phyloP scores from a whole-genome alignment of 73 alveolate genomes.

The Paramecium tetraurelia region DNA sequence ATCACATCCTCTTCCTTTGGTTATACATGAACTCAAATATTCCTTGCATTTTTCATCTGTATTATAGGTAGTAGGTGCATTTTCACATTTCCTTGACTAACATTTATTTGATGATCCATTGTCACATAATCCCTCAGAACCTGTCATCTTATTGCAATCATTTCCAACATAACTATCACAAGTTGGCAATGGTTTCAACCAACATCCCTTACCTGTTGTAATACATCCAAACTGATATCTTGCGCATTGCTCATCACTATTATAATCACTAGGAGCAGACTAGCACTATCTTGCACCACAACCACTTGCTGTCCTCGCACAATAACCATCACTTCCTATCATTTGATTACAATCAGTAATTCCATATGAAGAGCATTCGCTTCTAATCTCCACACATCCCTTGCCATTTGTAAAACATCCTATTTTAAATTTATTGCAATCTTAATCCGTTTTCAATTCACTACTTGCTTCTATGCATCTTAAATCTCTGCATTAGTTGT shows the following conservation, averaged over 20 bases:
- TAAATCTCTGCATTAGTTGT: background rate
- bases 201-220: background rate
- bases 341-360: background rate
- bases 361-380: background rate
- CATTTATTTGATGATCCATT: background rate
- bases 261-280: background rate
- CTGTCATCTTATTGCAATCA: background rate
- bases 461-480: background rate
- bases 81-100: background rate
- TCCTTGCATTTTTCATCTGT: background rate
- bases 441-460: background rate
- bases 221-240: background rate
- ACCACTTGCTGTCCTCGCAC: background rate
- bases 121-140: background rate
- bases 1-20: slow-evolving; percentile 24
- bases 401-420: slow-evolving; percentile 32
- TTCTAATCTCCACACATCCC: slow-evolving; percentile 2
- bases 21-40: background rate
- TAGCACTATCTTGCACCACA: background rate
- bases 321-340: slow-evolving; percentile 26
- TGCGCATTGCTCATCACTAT: background rate
- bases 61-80: background rate
- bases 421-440: background rate
- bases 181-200: background rate
- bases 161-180: background rate